Percentiles rank a stretch among this genome's conserved stretches.
phyloP scores from a whole-genome alignment of 768 basidiomycete genomes.

The Sporobolomyces pararoseus region DNA sequence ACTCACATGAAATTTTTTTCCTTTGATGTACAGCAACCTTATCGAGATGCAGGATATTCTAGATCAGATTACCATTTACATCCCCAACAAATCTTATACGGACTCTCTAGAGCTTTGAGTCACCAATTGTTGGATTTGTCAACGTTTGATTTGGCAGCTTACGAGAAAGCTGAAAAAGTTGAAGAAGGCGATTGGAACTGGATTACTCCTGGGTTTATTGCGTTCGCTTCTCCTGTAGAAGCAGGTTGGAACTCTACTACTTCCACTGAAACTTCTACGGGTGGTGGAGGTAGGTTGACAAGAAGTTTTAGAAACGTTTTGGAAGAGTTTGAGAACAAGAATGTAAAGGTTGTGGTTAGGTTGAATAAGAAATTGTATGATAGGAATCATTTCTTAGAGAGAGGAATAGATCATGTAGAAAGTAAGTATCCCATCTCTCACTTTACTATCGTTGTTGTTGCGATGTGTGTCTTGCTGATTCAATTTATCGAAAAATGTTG shows the following conservation, averaged over 20 bases:
- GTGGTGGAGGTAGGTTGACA: slow-evolving; percentile 55
- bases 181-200: slow-evolving; percentile 96
- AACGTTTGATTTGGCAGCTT: slow-evolving; percentile 82
- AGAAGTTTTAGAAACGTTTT: slow-evolving; percentile 83
- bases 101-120: slow-evolving; percentile 65
- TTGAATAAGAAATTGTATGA: slow-evolving; percentile 92
- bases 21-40: slow-evolving; percentile 50
- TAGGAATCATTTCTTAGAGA: slow-evolving; percentile 69
- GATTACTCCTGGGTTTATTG: slow-evolving; percentile 60
- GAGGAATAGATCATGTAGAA: slow-evolving; percentile 81
- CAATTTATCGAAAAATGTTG: too few relatives aligned
- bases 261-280: not conserved
- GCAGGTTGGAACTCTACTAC: slow-evolving; percentile 49
- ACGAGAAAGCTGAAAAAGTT: slow-evolving; percentile 90
- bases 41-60: slow-evolving; percentile 90
- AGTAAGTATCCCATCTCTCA: slow-evolving; percentile 39
- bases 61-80: slow-evolving; percentile 87
- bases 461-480: not conserved
- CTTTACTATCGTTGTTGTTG: too few relatives aligned
- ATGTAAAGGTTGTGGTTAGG: slow-evolving; percentile 85
- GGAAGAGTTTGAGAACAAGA: slow-evolving; percentile 82
- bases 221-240: slow-evolving; percentile 58
- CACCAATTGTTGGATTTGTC: slow-evolving; percentile 48
- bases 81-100: slow-evolving; percentile 87
- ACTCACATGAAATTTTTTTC: not conserved